These are phyloP conservation scores for Ballota nigra DNA, from an alignment of 257 asterid genomes.

Conservation along the genomic window DNA sequence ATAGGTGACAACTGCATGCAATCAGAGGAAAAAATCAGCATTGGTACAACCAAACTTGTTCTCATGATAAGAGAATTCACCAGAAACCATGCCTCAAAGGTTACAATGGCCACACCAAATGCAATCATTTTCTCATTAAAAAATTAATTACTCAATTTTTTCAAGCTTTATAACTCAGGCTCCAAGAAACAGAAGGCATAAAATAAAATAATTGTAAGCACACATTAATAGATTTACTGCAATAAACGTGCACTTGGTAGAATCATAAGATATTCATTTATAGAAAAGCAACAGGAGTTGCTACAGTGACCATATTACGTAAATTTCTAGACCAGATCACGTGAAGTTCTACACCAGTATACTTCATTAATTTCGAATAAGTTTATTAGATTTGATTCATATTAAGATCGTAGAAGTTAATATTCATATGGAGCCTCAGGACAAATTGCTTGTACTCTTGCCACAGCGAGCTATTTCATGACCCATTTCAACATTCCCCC, in stretches of 20 bases:
- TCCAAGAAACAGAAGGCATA: not conserved
- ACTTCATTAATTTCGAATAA: not conserved
- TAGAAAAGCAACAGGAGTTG: not conserved
- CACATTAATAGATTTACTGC: not conserved
- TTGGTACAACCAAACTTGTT: slow-evolving; percentile 7
- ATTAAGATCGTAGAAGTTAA: not conserved
- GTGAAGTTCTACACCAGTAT: not conserved
- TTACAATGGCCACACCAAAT: not conserved
- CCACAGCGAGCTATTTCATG: slow-evolving; percentile 9
- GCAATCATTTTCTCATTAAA: not conserved
- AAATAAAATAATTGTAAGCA: not conserved
- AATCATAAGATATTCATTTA: not conserved
- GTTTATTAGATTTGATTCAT: not conserved
- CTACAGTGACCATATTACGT: slow-evolving; percentile 3
- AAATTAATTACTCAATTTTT: not conserved
- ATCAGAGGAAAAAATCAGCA: not conserved
- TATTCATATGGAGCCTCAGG: not conserved
- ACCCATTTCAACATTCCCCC: slow-evolving; percentile 3
- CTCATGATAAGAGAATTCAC: slow-evolving; percentile 11
- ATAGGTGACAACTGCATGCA: not conserved
- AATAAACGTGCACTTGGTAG: not conserved
- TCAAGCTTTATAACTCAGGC: not conserved
- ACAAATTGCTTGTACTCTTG: not conserved
- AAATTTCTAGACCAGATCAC: not conserved
- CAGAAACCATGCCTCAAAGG: slow-evolving; percentile 9